Evolutionary conservation across 345 rosid genomes (phyloP).

Genomic region (Pistacia vera): DNA sequence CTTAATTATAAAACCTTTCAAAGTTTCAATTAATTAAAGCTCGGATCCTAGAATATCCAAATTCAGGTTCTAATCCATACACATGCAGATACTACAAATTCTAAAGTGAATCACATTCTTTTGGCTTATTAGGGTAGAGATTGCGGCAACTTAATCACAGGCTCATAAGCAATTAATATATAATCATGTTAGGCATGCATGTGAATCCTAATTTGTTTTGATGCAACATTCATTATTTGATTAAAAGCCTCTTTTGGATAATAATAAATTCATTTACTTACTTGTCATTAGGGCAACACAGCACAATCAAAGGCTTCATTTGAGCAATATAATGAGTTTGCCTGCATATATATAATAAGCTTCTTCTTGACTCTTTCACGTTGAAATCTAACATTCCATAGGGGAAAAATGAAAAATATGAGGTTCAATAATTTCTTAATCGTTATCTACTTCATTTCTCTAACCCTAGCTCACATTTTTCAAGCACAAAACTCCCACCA

Average conservation of each 20-base stretch:
- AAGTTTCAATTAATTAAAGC: too few species aligned
- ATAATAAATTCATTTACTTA: neutral
- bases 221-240: too few species aligned
- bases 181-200: neutral
- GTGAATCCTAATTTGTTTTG: neutral
- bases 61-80: neutral
- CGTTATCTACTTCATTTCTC: neutral
- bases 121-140: neutral
- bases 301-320: neutral
- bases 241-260: neutral
- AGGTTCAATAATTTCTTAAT: neutral
- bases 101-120: neutral
- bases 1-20: too few species aligned
- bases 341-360: too few species aligned
- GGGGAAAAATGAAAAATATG: neutral
- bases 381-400: neutral
- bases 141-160: neutral
- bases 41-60: too few species aligned
- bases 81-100: neutral
- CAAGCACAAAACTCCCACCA: constrained; percentile 1
- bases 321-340: neutral
- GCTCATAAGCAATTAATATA: neutral
- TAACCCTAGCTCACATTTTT: neutral
- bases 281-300: neutral
- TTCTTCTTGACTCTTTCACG: too few species aligned